These are phyloP conservation scores for Bipolaris zeicola DNA, from an alignment of 2,329 filamentous ascomycete genomes.

Conservation along the genomic window DNA sequence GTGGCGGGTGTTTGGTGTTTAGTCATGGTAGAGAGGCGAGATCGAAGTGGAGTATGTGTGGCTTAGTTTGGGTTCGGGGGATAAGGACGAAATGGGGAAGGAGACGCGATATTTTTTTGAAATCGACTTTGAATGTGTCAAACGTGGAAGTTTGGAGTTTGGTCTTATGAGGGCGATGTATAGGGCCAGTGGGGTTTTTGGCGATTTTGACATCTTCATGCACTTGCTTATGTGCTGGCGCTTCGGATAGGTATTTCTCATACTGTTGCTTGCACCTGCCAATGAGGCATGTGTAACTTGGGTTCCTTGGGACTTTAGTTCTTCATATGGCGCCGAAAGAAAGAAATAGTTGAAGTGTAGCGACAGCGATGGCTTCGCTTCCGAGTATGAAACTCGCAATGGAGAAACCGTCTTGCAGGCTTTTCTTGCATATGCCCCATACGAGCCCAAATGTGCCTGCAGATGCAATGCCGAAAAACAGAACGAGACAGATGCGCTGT, in stretches of 20 bases:
- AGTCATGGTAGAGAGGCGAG: slow-evolving; percentile 1
- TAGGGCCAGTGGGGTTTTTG: too few relatives aligned
- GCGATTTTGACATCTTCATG: too few relatives aligned
- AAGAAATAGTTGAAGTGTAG: neutral
- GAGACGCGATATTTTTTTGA: neutral
- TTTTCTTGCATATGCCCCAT: neutral
- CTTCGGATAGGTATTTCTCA: too few relatives aligned
- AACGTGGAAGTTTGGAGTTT: too few relatives aligned
- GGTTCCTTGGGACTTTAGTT: neutral
- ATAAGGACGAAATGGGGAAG: slow-evolving; percentile 4
- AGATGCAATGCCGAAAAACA: neutral
- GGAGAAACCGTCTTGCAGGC: slow-evolving; percentile 2
- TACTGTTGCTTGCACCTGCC: too few relatives aligned
- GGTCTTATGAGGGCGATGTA: too few relatives aligned
- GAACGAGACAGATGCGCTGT: neutral
- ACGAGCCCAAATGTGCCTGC: neutral
- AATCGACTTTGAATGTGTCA: neutral
- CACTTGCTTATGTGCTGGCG: too few relatives aligned
- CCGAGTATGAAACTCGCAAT: neutral
- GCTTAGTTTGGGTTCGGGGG: neutral
- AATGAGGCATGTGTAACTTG: too few relatives aligned
- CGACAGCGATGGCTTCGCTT: neutral
- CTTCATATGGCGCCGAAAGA: neutral
- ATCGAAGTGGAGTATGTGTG: neutral
- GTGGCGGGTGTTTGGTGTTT: neutral